A percentile compares a stretch with the other conserved stretches of the same genome.
Conservation (phyloP, 371 early-diverging fungal species). For the Fennellomyces sp. region DNA sequence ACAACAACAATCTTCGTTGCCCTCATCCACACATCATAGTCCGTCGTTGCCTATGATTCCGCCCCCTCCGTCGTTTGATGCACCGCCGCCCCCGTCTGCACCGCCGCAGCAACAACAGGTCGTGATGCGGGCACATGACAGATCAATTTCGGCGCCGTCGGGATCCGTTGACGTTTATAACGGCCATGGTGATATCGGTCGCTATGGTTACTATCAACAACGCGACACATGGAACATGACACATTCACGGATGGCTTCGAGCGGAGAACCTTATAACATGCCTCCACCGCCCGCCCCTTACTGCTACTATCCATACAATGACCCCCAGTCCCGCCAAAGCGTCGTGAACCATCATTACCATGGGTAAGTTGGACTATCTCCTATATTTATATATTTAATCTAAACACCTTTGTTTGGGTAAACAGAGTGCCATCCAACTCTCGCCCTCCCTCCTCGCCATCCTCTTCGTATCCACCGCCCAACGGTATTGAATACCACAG, state of each 20-base stretch:
- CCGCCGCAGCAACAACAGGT: not conserved
- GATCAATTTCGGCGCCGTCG: conserved; percentile 15
- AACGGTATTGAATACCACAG: not conserved
- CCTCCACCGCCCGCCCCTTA: conserved; percentile 3
- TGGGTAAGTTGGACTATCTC: not conserved
- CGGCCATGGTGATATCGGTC: not conserved
- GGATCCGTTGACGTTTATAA: conserved; percentile 11
- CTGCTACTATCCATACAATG: conserved; percentile 7
- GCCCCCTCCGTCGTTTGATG: not conserved
- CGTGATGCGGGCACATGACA: conserved; percentile 9
- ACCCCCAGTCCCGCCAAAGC: not conserved
- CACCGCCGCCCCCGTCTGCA: not conserved
- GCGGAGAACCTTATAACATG: conserved; percentile 9
- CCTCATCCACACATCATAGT: not conserved
- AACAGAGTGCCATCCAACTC: not conserved
- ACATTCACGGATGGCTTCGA: conserved; percentile 10
- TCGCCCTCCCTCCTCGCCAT: not conserved
- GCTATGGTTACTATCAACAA: conserved; percentile 13
- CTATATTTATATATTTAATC: not conserved
- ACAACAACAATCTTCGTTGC: not conserved
- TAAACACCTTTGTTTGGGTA: not conserved
- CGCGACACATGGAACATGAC: not conserved
- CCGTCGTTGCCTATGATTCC: not conserved
- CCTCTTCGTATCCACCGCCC: not conserved
- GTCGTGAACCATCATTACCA: conserved; percentile 1